Conservation (phyloP, 257 asterid species). For the Fraxinus pennsylvanica region DNA sequence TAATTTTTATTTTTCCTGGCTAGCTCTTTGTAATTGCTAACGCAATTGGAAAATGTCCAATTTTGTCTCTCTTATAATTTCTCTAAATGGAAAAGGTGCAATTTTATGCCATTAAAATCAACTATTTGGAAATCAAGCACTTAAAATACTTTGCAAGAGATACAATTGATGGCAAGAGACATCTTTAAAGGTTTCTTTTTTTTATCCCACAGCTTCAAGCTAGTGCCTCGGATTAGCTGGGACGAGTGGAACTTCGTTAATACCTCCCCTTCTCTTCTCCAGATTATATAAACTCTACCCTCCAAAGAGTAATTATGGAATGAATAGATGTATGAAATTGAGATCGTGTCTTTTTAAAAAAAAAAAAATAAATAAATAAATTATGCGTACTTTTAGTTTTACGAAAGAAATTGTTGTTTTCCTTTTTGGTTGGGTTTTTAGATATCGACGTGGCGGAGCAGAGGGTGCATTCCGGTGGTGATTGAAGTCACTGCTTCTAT, state of each 20-base stretch:
- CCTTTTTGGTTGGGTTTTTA: conserved; percentile 23
- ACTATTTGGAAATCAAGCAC: too few species aligned
- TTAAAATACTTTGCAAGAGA: too few species aligned
- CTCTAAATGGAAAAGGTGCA: too few species aligned
- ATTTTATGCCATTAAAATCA: too few species aligned
- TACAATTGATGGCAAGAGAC: too few species aligned
- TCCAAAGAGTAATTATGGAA: conserved; percentile 48
- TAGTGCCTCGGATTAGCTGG: conserved; percentile 90
- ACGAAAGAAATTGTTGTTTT: too few species aligned
- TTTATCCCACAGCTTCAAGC: conserved; percentile 44
- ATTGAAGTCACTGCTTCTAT: conserved; percentile 73
- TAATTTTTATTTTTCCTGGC: too few species aligned
- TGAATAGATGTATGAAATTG: neutral
- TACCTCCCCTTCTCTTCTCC: conserved; percentile 62
- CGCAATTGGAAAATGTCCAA: neutral
- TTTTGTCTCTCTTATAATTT: too few species aligned
- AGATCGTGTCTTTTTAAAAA: neutral
- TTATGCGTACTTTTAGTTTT: neutral
- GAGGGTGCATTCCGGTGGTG: conserved; percentile 70
- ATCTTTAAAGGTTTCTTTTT: too few species aligned
- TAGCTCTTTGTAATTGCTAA: neutral
- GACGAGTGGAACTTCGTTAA: conserved; percentile 72
- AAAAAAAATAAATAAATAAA: too few species aligned
- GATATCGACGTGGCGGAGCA: conserved; percentile 81
- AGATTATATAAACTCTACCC: conserved; percentile 51